Evolutionary conservation across 1,284 basidiomycete genomes (phyloP).

Genomic region (Cerrena zonata): DNA sequence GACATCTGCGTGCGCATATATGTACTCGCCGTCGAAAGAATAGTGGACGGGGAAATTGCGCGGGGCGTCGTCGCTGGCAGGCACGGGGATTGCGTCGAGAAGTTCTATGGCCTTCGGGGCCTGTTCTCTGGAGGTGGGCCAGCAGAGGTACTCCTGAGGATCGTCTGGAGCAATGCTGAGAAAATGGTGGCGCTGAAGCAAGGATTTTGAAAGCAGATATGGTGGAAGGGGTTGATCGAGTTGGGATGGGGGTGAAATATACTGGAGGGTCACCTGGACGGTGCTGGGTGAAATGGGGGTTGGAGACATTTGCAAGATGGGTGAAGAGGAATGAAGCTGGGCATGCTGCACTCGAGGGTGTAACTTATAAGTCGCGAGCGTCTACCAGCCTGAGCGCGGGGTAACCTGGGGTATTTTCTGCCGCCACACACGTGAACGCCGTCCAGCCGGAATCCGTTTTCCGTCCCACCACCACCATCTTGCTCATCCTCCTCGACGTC

Average conservation of each 20-base stretch:
- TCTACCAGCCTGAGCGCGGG: neutral
- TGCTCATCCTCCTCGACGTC: neutral
- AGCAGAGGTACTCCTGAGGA: slow-evolving; percentile 55
- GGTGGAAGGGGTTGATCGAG: slow-evolving; percentile 47
- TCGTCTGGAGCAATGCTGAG: slow-evolving; percentile 48
- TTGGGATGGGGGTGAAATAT: slow-evolving; percentile 50
- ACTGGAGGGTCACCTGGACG: slow-evolving; percentile 47
- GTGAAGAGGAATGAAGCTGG: slow-evolving; percentile 7
- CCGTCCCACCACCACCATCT: slow-evolving; percentile 1
- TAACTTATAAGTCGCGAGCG: neutral
- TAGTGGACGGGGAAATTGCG: slow-evolving; percentile 43
- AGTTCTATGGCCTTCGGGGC: slow-evolving; percentile 32
- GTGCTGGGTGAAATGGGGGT: slow-evolving; percentile 33
- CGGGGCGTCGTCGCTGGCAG: slow-evolving; percentile 33
- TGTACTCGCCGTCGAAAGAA: slow-evolving; percentile 51
- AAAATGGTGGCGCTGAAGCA: slow-evolving; percentile 63
- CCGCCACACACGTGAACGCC: slow-evolving; percentile 2
- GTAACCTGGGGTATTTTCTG: slow-evolving; percentile 9
- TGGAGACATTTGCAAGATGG: slow-evolving; percentile 26
- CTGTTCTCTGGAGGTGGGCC: slow-evolving; percentile 45
- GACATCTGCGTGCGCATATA: slow-evolving; percentile 60
- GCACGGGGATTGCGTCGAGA: slow-evolving; percentile 39
- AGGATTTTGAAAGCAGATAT: slow-evolving; percentile 53
- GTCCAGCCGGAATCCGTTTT: neutral
- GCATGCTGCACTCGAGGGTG: slow-evolving; percentile 4